A percentile compares a stretch with the other conserved stretches of the same genome.
phyloP scores from a whole-genome alignment of 108 stramenopile species.

The Stephanodiscus triporus region DNA sequence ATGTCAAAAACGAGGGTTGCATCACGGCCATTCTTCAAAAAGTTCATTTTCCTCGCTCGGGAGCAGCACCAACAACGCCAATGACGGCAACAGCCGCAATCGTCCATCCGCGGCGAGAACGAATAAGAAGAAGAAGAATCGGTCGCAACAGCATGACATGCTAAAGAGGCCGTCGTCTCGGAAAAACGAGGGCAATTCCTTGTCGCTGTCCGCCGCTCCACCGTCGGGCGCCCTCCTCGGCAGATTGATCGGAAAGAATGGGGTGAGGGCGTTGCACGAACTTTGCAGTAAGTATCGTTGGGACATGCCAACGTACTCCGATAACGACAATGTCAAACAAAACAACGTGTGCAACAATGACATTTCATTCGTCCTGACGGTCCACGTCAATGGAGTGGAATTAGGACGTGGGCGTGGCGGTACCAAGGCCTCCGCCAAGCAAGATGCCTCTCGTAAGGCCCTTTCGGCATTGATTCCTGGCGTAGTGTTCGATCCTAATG shows the following conservation, averaged over 20 bases:
- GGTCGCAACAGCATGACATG: conserved; percentile 16
- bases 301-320: conserved; percentile 40
- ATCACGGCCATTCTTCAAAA: conserved; percentile 41
- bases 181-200: conserved; percentile 5
- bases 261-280: conserved; percentile 77
- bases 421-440: conserved; percentile 72
- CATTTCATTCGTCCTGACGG: conserved; percentile 59
- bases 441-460: conserved; percentile 78
- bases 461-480: conserved; percentile 68
- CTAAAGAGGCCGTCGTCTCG: neutral
- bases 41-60: conserved; percentile 42
- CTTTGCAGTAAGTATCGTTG: conserved; percentile 76
- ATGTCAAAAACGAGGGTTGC: conserved; percentile 44
- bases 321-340: neutral
- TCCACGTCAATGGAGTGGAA: conserved; percentile 66
- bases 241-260: conserved; percentile 75
- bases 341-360: conserved; percentile 14
- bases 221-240: conserved; percentile 32
- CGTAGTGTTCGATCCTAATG: conserved; percentile 69
- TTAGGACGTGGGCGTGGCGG: conserved; percentile 67
- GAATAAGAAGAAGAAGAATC: conserved; percentile 43
- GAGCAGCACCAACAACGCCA: conserved; percentile 12
- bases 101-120: neutral
- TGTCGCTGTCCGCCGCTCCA: neutral
- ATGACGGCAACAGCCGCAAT: neutral